Base-by-base conservation (phyloP, 495 filamentous ascomycete genomes). In the Trichoderma erinaceum region DNA sequence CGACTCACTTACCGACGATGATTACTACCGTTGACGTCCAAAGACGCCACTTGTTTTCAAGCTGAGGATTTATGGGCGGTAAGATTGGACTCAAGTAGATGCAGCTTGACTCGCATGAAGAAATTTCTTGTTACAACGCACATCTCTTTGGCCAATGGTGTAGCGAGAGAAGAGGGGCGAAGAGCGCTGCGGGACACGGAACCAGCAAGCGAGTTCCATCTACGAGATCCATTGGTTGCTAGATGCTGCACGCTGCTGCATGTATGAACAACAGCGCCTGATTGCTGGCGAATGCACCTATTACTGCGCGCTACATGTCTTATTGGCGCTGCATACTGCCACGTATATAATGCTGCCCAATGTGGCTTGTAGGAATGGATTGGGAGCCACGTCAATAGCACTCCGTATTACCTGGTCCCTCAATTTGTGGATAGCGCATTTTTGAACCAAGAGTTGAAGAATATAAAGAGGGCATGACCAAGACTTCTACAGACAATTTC, bases 181-280 rank as follows among this genome's bases (percentile, higher is more conserved):
- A 21, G 10, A 21, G 48, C n/a, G 18, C 21, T 52, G 48, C 48
- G 48, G 48, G 48, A 18, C 48, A 23, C 48, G 48, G 48, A 52
- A 52, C 48, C 21, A 52, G 21, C 48, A 52, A 52, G 48, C 48
- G 48, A 52, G 48, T 52, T 21, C n/a, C 21, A 52, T 21, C n/a
- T 21, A 23, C 48, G n/a, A 52, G 10, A 52, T 18, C 48, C 21
- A 52, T 52, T 52, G 48, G 48, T 21, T 52, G 48, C 48, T 52
- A 52, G 48, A 21, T 52, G 48, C 48, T 52, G 48, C 48, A 52
- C 16, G 48, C 8, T 52, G 18, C 48, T 52, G 48, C 48, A 52
- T 52, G 48, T 52, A 25, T 52, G 48, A 52, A 52, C 48, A 52
- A 52, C 48, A 52, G 48, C 48, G 48, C 48, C n/a, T 52, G 48